phyloP scores from a whole-genome alignment of 1,284 basidiomycete species.

The Takashimella tepidaria region DNA sequence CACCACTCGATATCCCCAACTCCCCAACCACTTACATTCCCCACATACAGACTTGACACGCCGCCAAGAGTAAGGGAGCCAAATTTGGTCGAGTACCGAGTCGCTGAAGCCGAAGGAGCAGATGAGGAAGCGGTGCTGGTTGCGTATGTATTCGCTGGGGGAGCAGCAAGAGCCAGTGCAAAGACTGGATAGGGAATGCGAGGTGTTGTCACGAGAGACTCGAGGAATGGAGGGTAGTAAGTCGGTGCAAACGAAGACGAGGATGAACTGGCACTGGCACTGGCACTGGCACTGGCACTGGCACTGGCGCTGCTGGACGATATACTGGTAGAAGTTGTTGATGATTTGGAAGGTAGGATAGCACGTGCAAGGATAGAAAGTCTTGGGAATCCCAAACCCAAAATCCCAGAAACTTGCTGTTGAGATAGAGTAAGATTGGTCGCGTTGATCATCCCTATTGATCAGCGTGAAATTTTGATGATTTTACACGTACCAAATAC shows the following conservation, averaged over 20 bases:
- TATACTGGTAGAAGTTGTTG: conserved; percentile 2
- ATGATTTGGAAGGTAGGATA: conserved; percentile 12
- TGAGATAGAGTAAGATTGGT: conserved; percentile 44
- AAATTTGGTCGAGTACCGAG: conserved; percentile 15
- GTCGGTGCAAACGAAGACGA: conserved; percentile 4
- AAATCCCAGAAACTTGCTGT: conserved; percentile 45
- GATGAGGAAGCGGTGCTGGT: conserved; percentile 16
- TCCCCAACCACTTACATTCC: conserved; percentile 19
- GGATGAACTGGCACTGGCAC: conserved; percentile 6
- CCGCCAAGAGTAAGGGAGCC: conserved; percentile 39
- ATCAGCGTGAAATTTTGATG: background rate
- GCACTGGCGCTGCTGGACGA: background rate
- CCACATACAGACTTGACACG: conserved; percentile 31
- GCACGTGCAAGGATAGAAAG: conserved; percentile 21
- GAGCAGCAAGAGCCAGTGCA: conserved; percentile 30
- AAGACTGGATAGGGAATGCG: conserved; percentile 37
- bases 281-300: conserved; percentile 3
- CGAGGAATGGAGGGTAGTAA: conserved; percentile 36
- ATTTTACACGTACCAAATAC: conserved; percentile 19
- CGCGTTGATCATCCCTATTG: conserved; percentile 33
- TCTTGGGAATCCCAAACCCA: conserved; percentile 48
- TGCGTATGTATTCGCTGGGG: conserved; percentile 6
- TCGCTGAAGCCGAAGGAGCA: conserved; percentile 14
- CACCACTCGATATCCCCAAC: conserved; percentile 38
- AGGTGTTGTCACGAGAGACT: conserved; percentile 26